Conservation (phyloP, 1,284 basidiomycete species). For the Heliocybe sulcata region DNA sequence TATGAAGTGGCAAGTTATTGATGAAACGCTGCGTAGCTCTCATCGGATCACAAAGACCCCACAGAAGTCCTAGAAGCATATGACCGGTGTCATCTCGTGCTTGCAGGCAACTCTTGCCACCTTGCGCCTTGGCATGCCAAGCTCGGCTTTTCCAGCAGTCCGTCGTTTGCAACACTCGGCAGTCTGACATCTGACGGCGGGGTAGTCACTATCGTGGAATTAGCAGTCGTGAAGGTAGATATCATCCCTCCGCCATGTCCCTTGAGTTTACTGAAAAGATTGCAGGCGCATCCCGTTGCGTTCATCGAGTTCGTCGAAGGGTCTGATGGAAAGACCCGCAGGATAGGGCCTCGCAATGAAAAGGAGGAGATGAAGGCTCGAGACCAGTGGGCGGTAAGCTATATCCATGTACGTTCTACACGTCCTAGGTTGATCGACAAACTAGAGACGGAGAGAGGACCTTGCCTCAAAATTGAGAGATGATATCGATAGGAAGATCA, state of each 20-base stretch:
- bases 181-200: constrained; percentile 85
- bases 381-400: constrained; percentile 66
- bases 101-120: constrained; percentile 83
- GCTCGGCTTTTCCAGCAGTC: constrained; percentile 65
- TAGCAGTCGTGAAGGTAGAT: constrained; percentile 65
- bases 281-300: constrained; percentile 53
- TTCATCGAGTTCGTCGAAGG: constrained; percentile 54
- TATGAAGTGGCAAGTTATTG: not conserved
- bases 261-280: not conserved
- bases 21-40: constrained; percentile 41
- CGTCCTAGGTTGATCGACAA: not conserved
- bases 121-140: constrained; percentile 85
- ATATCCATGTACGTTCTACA: not conserved
- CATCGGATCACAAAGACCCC: constrained; percentile 66
- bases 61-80: constrained; percentile 82
- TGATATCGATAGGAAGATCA: constrained; percentile 45
- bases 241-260: not conserved
- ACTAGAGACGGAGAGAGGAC: constrained; percentile 43
- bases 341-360: constrained; percentile 58
- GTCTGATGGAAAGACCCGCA: constrained; percentile 43
- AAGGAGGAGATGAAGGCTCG: constrained; percentile 59
- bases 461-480: constrained; percentile 46
- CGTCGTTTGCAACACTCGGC: constrained; percentile 70
- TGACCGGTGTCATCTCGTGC: constrained; percentile 53
- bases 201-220: constrained; percentile 65